phyloP scores from a whole-genome alignment of 352 stramenopile genomes.

The Phytophthora uliginosa region DNA sequence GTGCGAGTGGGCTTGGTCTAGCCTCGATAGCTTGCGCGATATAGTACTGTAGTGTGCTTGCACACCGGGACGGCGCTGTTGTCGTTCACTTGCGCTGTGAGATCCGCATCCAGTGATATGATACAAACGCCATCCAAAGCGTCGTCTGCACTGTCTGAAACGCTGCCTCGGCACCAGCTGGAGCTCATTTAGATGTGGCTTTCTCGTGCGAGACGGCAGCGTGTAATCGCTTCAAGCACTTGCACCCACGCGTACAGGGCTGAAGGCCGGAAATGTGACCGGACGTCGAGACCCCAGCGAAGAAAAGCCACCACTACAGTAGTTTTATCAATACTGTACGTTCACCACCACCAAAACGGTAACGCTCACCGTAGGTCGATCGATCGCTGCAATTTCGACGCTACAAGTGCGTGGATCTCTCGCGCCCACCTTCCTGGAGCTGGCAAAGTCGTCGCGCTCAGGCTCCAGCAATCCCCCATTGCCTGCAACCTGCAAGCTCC shows the following conservation, averaged over 20 bases:
- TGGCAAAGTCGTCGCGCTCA: too few relatives aligned
- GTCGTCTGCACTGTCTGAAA: constrained; percentile 14
- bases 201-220: background rate
- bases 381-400: too few relatives aligned
- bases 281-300: background rate
- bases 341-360: too few relatives aligned
- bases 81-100: background rate
- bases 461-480: too few relatives aligned
- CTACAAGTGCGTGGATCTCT: too few relatives aligned
- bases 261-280: constrained; percentile 3
- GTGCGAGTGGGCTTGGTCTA: too few relatives aligned
- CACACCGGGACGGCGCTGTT: background rate
- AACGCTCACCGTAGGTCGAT: too few relatives aligned
- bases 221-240: background rate
- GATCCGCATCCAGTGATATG: background rate
- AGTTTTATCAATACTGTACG: too few relatives aligned
- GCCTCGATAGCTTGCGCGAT: too few relatives aligned
- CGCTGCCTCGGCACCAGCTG: constrained; percentile 5
- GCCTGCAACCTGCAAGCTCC: too few relatives aligned
- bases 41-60: background rate
- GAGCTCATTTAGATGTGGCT: constrained; percentile 26
- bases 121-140: background rate
- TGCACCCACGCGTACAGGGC: constrained; percentile 1
- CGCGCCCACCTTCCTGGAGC: too few relatives aligned
- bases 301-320: background rate